Base-by-base conservation (phyloP, 1,284 basidiomycete species). In the Ustilago esculenta region DNA sequence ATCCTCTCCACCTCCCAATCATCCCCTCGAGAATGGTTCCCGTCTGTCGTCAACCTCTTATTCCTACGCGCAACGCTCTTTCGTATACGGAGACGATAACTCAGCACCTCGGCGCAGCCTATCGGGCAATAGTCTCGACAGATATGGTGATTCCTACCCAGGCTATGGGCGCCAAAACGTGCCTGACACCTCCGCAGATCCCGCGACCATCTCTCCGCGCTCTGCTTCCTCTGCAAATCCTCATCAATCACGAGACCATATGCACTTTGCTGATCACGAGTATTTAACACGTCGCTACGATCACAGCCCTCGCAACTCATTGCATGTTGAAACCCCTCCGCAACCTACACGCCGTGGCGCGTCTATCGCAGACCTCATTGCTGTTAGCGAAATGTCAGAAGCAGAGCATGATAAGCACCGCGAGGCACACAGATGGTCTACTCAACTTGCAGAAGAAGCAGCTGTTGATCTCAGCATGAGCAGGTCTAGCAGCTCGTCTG, bases 331-430 rank as follows among this genome's bases (percentile, higher is more conserved):
- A 15, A 15, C 49, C 3, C 24, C 56, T 23, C 18, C 34, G 2
- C 58, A 56, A 14, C 45, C 58, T 10, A 32, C 51, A 12, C 46
- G 55, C 30, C 48, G 59, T 5, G 59, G 68, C 42, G 68, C 68
- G 2, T 71, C 68, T 12, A 66, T 71, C 21, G 61, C 63, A 23
- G 68, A 71, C 35, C 58, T 71, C 17, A 49, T 71, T 23, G 50
- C 63, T 12, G 68, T 47, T 20, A 71, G 68, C 27, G 68, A 66
- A 44, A 61, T 71, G 51, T 52, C 61, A 5, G 63, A 60, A 18
- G 61, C 61, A 9, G 56, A 71, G 11, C 68, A 59, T 24, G 57
- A 60, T 18, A 39, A 44, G 15, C 57, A 58, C 15, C 48, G 52
- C 15, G 39, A 40, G 21, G 52, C 37, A 14, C 40, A 49, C 29